A percentile compares a stretch with the other conserved stretches of the same genome.
phyloP scores from a whole-genome alignment of 768 basidiomycete genomes.

The Boletellus emodensis region DNA sequence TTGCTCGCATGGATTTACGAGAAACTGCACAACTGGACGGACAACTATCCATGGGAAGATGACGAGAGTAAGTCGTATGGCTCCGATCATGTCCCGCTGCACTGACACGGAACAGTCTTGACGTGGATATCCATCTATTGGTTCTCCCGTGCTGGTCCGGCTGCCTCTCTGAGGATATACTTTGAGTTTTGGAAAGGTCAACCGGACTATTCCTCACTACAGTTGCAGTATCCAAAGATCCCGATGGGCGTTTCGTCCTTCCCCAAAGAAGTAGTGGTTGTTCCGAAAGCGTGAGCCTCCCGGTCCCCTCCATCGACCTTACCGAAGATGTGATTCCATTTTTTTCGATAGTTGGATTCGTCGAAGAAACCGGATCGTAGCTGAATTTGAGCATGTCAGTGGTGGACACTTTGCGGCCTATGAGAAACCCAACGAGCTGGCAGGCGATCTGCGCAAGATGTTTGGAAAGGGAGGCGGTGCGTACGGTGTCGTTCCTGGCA shows the following conservation, averaged over 20 bases:
- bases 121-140: slow-evolving; percentile 59
- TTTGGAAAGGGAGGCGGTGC: slow-evolving; percentile 51
- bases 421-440: slow-evolving; percentile 48
- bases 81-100: too few relatives aligned
- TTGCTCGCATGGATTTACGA: slow-evolving; percentile 54
- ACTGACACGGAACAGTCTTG: slow-evolving; percentile 37
- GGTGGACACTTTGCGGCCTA: slow-evolving; percentile 61
- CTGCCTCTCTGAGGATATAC: slow-evolving; percentile 56
- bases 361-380: slow-evolving; percentile 39
- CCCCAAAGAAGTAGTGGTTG: slow-evolving; percentile 41
- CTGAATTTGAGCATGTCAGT: slow-evolving; percentile 42
- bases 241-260: slow-evolving; percentile 51
- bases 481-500: slow-evolving; percentile 43
- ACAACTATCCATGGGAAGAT: slow-evolving; percentile 53
- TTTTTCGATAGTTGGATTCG: slow-evolving; percentile 39
- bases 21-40: slow-evolving; percentile 46
- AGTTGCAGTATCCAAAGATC: slow-evolving; percentile 19
- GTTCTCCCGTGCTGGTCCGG: slow-evolving; percentile 57
- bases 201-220: fast-evolving
- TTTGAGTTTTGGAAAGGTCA: slow-evolving; percentile 37
- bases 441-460: slow-evolving; percentile 51
- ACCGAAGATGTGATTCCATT: not conserved
- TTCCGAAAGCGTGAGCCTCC: slow-evolving; percentile 36
- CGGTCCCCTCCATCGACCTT: fast-evolving
- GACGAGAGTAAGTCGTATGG: too few relatives aligned